These are phyloP conservation scores for Eutrema yunnanense DNA, from an alignment of 345 rosid species.

Conservation along the genomic window DNA sequence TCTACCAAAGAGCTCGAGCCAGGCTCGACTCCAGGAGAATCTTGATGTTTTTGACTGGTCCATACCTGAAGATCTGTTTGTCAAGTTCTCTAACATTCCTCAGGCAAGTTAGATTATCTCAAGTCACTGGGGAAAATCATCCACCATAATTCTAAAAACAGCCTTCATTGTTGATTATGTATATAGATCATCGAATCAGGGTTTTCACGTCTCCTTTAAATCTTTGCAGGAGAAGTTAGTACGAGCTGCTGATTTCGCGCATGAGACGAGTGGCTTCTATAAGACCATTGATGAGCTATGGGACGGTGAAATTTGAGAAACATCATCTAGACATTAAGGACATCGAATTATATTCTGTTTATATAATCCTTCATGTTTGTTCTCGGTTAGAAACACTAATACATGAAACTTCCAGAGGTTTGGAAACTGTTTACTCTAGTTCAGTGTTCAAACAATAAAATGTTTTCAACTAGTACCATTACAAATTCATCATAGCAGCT, in stretches of 20 bases:
- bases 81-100: constrained; percentile 40
- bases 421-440: neutral
- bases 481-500: neutral
- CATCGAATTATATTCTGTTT: neutral
- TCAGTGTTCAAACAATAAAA: neutral
- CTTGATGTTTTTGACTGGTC: constrained; percentile 42
- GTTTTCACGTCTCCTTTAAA: neutral
- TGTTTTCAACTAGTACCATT: neutral
- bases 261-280: constrained; percentile 36
- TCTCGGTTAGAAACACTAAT: neutral
- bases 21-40: constrained; percentile 41
- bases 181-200: neutral
- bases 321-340: neutral
- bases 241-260: constrained; percentile 26
- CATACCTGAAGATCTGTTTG: constrained; percentile 36
- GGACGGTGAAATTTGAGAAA: constrained; percentile 40
- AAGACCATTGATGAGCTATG: constrained; percentile 43
- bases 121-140: neutral
- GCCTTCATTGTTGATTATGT: neutral
- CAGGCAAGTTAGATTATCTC: constrained; percentile 38
- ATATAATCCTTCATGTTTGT: neutral
- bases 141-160: too few relatives aligned
- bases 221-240: constrained; percentile 41
- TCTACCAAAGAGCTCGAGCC: constrained; percentile 54
- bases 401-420: neutral